A percentile compares a stretch with the other conserved stretches of the same genome.
phyloP scores from a whole-genome alignment of 2,329 filamentous ascomycete species.

The Acarospora socialis region DNA sequence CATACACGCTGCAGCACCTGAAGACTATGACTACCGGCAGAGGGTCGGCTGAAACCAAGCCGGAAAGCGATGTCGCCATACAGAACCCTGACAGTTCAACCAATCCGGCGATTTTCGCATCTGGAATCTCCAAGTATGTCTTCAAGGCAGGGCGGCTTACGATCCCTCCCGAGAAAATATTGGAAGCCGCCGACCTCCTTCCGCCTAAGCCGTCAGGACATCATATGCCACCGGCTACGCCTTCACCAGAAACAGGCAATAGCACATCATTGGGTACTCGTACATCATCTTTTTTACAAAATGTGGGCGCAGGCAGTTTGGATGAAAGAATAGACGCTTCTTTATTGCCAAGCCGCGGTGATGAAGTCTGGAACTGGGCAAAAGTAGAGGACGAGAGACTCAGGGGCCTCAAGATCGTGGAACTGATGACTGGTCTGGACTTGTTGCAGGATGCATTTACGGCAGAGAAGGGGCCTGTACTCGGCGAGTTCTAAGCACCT shows the following conservation, averaged over 20 bases:
- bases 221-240: constrained; percentile 18
- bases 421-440: constrained; percentile 41
- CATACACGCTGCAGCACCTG: constrained; percentile 23
- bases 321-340: constrained; percentile 16
- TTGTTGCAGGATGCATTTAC: constrained; percentile 36
- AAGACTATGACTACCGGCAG: neutral
- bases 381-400: constrained; percentile 43
- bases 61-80: no score
- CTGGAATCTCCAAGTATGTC: constrained; percentile 65
- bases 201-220: constrained; percentile 54
- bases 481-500: no score
- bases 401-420: constrained; percentile 40
- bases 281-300: no score
- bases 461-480: constrained; percentile 3
- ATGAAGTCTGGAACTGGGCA: constrained; percentile 44
- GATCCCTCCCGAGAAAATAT: constrained; percentile 62
- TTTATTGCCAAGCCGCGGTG: constrained; percentile 15
- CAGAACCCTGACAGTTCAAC: no score
- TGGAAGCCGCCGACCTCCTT: constrained; percentile 58
- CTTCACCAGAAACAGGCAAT: constrained; percentile 15
- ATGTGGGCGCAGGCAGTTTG: constrained; percentile 15
- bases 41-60: neutral
- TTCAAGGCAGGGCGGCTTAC: constrained; percentile 72
- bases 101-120: constrained; percentile 47
- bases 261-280: no score